phyloP scores from a whole-genome alignment of 257 asterid genomes.

The Solanum acaule region DNA sequence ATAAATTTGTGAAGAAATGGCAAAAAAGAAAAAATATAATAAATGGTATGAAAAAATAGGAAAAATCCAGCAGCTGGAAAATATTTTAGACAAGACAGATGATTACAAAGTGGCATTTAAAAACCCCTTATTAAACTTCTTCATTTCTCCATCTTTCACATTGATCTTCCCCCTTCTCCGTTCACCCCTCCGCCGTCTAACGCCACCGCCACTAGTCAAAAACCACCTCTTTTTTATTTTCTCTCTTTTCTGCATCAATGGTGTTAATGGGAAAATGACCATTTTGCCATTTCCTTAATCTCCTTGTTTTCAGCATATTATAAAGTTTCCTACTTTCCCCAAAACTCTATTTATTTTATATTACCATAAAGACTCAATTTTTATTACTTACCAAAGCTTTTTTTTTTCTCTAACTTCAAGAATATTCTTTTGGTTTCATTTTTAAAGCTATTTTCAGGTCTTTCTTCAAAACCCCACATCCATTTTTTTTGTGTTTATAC shows the following conservation, averaged over 20 bases:
- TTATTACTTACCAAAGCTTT: neutral
- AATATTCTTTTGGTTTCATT: conserved; percentile 28
- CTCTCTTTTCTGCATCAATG: neutral
- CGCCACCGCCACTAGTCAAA: neutral
- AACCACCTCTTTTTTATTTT: neutral
- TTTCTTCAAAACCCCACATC: neutral
- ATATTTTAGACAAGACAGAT: neutral
- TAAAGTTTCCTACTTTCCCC: neutral
- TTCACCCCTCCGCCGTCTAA: neutral
- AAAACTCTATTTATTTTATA: neutral
- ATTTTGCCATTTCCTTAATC: conserved; percentile 1
- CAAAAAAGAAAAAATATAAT: neutral
- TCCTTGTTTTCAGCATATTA: neutral
- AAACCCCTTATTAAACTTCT: neutral
- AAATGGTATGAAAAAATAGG: neutral
- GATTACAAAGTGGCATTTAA: neutral
- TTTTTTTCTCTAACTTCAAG: neutral
- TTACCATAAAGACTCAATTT: conserved; percentile 1
- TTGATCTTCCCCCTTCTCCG: neutral
- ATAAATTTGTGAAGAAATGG: neutral
- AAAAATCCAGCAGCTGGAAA: neutral
- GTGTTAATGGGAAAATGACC: conserved; percentile 2
- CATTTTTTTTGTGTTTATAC: neutral
- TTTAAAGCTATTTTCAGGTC: conserved; percentile 14
- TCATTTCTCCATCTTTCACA: neutral